phyloP scores from a whole-genome alignment of 1,139 yeast genomes.

The Groenewaldozyma auringiensis region DNA sequence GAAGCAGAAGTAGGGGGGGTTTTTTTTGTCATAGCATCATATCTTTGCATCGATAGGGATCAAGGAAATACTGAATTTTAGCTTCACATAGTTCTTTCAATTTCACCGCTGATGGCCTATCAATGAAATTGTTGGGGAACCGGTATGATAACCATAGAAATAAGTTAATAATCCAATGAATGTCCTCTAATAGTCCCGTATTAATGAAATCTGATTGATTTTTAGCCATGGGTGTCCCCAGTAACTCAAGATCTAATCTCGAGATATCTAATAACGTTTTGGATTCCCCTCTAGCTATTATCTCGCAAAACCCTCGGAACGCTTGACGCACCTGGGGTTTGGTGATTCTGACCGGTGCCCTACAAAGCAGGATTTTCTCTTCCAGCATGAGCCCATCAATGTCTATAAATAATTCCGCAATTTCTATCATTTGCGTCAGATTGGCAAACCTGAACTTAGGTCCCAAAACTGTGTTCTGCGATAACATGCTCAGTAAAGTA shows the following conservation, averaged over 20 bases:
- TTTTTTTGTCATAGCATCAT: not conserved
- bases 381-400: conserved; percentile 27
- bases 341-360: conserved; percentile 30
- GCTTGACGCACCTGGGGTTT: conserved; percentile 18
- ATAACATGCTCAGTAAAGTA: conserved; percentile 18
- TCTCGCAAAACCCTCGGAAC: conserved; percentile 25
- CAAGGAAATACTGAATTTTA: conserved; percentile 17
- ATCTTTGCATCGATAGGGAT: not conserved
- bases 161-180: conserved; percentile 61
- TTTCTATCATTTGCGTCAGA: conserved; percentile 19
- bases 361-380: conserved; percentile 26
- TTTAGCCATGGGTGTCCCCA: conserved; percentile 16
- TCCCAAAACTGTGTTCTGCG: conserved; percentile 16
- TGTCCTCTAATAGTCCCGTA: conserved; percentile 43
- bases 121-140: conserved; percentile 75
- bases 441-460: conserved; percentile 20
- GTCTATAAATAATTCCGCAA: conserved; percentile 23
- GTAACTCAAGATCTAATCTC: conserved; percentile 16
- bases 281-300: conserved; percentile 26
- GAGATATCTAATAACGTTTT: conserved; percentile 26
- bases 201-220: not conserved
- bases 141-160: conserved; percentile 84
- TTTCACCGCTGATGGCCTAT: conserved; percentile 64
- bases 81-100: conserved; percentile 39
- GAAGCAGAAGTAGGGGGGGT: not conserved